These are phyloP conservation scores for Chimonanthus praecox DNA, from an alignment of 164 flowering plant species.

Conservation along the genomic window DNA sequence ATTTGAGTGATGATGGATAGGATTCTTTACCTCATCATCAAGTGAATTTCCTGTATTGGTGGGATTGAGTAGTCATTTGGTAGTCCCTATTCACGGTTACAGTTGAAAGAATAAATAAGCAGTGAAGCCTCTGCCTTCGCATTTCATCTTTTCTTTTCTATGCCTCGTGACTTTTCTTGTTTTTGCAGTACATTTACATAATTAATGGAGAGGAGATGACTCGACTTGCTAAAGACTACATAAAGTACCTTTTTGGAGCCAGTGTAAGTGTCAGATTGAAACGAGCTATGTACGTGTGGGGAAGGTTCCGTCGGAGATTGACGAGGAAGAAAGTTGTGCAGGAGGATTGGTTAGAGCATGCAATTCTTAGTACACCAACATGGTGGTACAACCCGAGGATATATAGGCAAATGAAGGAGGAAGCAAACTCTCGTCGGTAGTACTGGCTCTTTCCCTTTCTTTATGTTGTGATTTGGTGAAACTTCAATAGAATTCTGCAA, in stretches of 20 bases:
- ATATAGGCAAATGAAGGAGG: slow-evolving; percentile 13
- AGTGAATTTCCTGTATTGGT: background rate
- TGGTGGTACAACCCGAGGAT: slow-evolving; percentile 50
- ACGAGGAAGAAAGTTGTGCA: slow-evolving; percentile 21
- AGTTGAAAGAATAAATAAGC: too few species aligned
- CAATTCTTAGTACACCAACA: slow-evolving; percentile 45
- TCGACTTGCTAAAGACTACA: slow-evolving; percentile 41
- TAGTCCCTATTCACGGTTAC: background rate
- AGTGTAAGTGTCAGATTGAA: slow-evolving; percentile 43
- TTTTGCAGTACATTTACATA: slow-evolving; percentile 58
- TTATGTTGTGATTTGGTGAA: background rate
- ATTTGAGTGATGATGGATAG: too few species aligned
- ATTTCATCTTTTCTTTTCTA: background rate
- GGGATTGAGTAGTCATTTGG: background rate
- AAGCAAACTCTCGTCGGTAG: background rate
- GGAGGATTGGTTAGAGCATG: slow-evolving; percentile 46
- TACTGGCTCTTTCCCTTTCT: background rate
- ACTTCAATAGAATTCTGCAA: background rate
- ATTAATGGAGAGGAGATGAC: slow-evolving; percentile 45
- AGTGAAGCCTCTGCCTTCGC: background rate
- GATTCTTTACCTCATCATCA: background rate
- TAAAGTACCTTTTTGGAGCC: slow-evolving; percentile 36
- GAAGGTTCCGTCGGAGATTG: slow-evolving; percentile 17
- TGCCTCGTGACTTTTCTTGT: background rate
- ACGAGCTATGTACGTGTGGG: slow-evolving; percentile 31